A percentile compares a stretch with the other conserved stretches of the same genome.
These are phyloP conservation scores for Aspergillus udagawae DNA, from an alignment of 2,329 filamentous ascomycete genomes.

Conservation along the genomic window DNA sequence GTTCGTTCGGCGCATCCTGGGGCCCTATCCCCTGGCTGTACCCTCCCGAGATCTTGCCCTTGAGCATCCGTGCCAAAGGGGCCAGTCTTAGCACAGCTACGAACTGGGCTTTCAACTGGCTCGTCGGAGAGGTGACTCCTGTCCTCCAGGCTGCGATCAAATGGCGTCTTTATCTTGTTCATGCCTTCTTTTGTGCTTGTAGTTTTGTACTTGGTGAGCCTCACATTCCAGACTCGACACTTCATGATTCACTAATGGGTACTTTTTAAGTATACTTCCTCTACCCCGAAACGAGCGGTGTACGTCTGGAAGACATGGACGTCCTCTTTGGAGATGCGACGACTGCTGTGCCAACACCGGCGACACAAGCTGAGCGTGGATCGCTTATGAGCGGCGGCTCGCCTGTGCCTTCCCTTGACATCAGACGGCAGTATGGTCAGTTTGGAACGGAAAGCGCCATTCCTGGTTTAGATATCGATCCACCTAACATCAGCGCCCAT, in stretches of 20 bases:
- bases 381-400: constrained; percentile 74
- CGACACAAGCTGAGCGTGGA: constrained; percentile 72
- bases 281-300: constrained; percentile 93
- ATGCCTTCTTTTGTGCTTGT: constrained; percentile 92
- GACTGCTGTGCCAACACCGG: constrained; percentile 74
- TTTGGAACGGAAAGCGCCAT: constrained; percentile 65
- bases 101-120: constrained; percentile 98
- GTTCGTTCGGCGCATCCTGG: constrained; percentile 92
- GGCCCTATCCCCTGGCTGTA: constrained; percentile 98
- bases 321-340: constrained; percentile 89
- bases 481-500: constrained; percentile 58
- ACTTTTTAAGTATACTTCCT: constrained; percentile 77
- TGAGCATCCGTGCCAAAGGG: constrained; percentile 95
- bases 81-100: constrained; percentile 92
- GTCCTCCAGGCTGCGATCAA: constrained; percentile 86
- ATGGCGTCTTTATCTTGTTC: constrained; percentile 90
- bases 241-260: constrained; percentile 6
- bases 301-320: constrained; percentile 96
- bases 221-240: background rate
- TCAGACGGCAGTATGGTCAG: constrained; percentile 48
- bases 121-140: constrained; percentile 92
- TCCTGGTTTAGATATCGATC: constrained; percentile 76
- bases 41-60: constrained; percentile 93
- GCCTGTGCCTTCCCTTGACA: constrained; percentile 72
- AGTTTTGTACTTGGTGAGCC: constrained; percentile 93